Base-by-base conservation (phyloP, 192 early-diverging fungal genomes). In the Endogone sp. region DNA sequence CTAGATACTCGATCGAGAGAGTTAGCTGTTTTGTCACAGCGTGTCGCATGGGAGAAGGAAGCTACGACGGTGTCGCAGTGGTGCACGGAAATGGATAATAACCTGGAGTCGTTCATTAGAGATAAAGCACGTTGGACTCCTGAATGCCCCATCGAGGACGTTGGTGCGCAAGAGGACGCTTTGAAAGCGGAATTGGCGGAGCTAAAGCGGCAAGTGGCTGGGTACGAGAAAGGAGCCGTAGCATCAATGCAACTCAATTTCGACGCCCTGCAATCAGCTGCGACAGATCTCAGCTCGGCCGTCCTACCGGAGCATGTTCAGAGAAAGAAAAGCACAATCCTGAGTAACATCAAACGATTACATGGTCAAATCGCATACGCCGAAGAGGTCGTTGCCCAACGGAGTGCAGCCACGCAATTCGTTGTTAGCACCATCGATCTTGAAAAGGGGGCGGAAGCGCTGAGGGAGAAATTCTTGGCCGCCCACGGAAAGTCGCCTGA, bases 281-380 rank as follows among this genome's bases (percentile, higher is more conserved):
- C 59, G 10, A 56, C 13, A 25, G 65, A 67, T 27, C 27, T 56
- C 31, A 56, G 25, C 4, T 67, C 55, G n/a, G 65, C 59, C 16
- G 59, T 59, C 16, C 30, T 67, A 22, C n/a, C 59, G 21, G 16
- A 27, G 0, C 65, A 58, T 30, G 10, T 67, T 27, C 56, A 67
- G 16, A 27, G 29, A 11, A 25, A 9, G 4, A 30, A 67, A 21
- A 3, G 27, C 20, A 22, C 56, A 16, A 30, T 67, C 20, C 23
- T 59, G 59, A 27, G 13, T 29, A 58, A 58, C 20, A 30, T 67
- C 32, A 55, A 67, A 27, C 21, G 55, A 25, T 8, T 67, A 2
- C 65, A 67, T 29, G 55, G 59, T n/a, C 56, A 67, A 23, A 67
- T 75, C 58, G 58, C 27, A 16, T 75, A 70, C 55, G 68, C 73